Conservation (phyloP, 2,329 filamentous ascomycete species). For the Aspergillus glaucus region DNA sequence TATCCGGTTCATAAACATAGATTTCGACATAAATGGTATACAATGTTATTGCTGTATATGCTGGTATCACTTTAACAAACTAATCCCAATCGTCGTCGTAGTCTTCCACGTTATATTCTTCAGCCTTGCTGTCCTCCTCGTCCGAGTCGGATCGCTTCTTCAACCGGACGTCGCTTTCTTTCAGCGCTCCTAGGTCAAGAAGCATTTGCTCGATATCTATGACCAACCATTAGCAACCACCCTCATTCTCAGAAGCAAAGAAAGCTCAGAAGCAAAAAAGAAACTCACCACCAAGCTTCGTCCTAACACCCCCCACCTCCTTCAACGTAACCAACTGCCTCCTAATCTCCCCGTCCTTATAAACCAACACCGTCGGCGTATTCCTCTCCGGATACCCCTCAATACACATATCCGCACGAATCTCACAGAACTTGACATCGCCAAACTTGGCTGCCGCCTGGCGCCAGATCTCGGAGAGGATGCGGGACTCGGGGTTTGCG, state of each 20-base stretch:
- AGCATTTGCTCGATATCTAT: conserved; percentile 71
- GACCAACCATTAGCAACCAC: background rate
- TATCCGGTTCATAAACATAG: no score
- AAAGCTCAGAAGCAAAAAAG: background rate
- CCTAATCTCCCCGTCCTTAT: conserved; percentile 86
- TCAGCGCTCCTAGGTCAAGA: conserved; percentile 73
- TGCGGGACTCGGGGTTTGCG: conserved; percentile 70
- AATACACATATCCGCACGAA: conserved; percentile 84
- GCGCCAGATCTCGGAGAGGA: conserved; percentile 79
- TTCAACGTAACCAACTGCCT: conserved; percentile 86
- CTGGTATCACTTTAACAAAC: conserved; percentile 24
- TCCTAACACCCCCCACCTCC: conserved; percentile 67
- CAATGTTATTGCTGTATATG: background rate
- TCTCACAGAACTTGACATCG: conserved; percentile 97
- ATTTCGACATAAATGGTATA: background rate
- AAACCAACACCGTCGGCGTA: conserved; percentile 87
- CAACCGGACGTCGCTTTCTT: conserved; percentile 71
- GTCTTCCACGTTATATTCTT: conserved; percentile 44
- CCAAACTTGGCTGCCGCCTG: conserved; percentile 78
- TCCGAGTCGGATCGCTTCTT: conserved; percentile 52
- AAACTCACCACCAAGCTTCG: conserved; percentile 51
- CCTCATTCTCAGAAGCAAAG: background rate
- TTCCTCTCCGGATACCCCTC: conserved; percentile 94
- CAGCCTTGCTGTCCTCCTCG: conserved; percentile 48
- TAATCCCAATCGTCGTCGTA: conserved; percentile 52